A percentile compares a stretch with the other conserved stretches of the same genome.
These are phyloP conservation scores for Serendipita sp. DNA, from an alignment of 768 basidiomycete genomes.

Conservation along the genomic window DNA sequence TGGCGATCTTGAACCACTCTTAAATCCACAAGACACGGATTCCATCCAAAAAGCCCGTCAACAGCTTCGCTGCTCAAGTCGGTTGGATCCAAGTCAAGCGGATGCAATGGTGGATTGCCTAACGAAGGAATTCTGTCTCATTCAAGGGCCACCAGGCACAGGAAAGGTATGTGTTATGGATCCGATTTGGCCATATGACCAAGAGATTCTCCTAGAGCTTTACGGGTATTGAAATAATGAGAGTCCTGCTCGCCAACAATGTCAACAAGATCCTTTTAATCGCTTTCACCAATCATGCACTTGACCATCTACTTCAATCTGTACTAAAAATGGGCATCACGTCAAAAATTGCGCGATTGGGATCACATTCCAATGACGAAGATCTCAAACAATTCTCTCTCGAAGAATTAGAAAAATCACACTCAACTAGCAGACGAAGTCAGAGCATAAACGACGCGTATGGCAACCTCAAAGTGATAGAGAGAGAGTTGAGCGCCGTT, in stretches of 20 bases:
- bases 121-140: constrained; percentile 42
- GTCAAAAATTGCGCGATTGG: constrained; percentile 45
- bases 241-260: constrained; percentile 37
- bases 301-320: constrained; percentile 52
- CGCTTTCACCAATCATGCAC: constrained; percentile 63
- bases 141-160: constrained; percentile 70
- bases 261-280: constrained; percentile 39
- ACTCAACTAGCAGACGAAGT: constrained; percentile 24
- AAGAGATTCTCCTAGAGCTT: constrained; percentile 28
- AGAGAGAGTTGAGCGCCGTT: constrained; percentile 30
- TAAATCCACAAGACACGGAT: constrained; percentile 25
- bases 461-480: constrained; percentile 26
- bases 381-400: constrained; percentile 44
- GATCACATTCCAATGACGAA: constrained; percentile 45
- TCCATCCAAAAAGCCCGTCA: constrained; percentile 32
- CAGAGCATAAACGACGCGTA: constrained; percentile 19
- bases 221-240: constrained; percentile 51
- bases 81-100: constrained; percentile 53
- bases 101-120: constrained; percentile 50
- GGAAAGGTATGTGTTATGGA: constrained; percentile 36
- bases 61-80: constrained; percentile 29
- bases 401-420: constrained; percentile 35
- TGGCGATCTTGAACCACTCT: constrained; percentile 21
- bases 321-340: constrained; percentile 54
- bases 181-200: neutral